These are phyloP conservation scores for Trametes polyzona DNA, from an alignment of 1,284 basidiomycete species.

Conservation along the genomic window DNA sequence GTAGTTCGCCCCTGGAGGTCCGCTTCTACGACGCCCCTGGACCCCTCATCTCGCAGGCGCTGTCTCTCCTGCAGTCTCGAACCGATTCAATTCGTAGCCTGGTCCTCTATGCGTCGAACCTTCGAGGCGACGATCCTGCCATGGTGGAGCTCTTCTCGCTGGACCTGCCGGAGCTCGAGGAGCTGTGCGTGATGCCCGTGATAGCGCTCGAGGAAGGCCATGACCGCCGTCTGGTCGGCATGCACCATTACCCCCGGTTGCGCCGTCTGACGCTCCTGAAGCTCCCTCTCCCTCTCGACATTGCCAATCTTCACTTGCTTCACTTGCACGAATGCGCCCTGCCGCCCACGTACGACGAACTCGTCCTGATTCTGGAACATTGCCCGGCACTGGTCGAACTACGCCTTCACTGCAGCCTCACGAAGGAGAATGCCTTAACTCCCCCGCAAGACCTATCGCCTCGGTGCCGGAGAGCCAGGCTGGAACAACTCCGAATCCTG, in stretches of 20 bases:
- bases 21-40: background rate
- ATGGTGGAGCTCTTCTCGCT: background rate
- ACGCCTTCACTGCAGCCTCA: background rate
- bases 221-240: background rate
- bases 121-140: background rate
- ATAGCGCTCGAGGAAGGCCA: too few relatives aligned
- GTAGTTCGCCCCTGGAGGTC: background rate
- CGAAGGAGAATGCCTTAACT: background rate
- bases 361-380: background rate
- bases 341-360: background rate
- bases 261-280: background rate
- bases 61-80: background rate
- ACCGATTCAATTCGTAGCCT: background rate
- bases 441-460: too few relatives aligned
- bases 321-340: background rate
- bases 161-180: background rate
- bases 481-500: background rate
- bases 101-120: background rate
- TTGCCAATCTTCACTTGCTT: background rate
- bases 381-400: background rate
- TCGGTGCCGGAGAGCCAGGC: too few relatives aligned
- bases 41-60: background rate
- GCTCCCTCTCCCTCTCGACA: background rate
- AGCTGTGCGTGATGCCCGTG: background rate
- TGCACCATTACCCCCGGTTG: background rate